Evolutionary conservation across 257 asterid species (phyloP).

Genomic region (Solanum chiquidenum): DNA sequence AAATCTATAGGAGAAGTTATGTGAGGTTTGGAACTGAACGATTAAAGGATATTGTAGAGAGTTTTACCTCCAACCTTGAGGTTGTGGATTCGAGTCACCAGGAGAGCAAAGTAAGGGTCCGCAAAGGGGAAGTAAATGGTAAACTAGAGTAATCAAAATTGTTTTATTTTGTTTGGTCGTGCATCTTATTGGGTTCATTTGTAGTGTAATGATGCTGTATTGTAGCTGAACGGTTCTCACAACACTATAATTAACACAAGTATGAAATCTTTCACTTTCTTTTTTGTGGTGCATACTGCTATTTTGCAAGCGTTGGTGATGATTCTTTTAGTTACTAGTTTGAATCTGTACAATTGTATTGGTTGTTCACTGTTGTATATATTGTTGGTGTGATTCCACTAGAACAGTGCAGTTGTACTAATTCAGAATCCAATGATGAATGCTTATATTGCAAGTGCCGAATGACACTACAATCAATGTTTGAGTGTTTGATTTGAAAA

Average conservation of each 20-base stretch:
- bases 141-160: too few relatives aligned
- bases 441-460: neutral
- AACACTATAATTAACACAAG: neutral
- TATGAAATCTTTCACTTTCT: neutral
- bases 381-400: neutral
- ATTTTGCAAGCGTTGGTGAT: neutral
- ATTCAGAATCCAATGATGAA: neutral
- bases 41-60: too few relatives aligned
- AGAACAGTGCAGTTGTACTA: neutral
- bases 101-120: too few relatives aligned
- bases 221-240: neutral
- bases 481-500: slow-evolving; percentile 11
- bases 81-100: too few relatives aligned
- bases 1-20: too few relatives aligned
- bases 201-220: neutral
- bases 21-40: too few relatives aligned
- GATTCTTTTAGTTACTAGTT: neutral
- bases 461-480: neutral
- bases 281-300: neutral
- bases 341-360: neutral
- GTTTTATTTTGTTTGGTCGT: neutral
- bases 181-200: neutral
- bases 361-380: neutral
- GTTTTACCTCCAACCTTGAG: too few relatives aligned
- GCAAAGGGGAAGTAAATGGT: too few relatives aligned